Conservation (phyloP, 179 eudicot genomes). For the Silene noctiflora region DNA sequence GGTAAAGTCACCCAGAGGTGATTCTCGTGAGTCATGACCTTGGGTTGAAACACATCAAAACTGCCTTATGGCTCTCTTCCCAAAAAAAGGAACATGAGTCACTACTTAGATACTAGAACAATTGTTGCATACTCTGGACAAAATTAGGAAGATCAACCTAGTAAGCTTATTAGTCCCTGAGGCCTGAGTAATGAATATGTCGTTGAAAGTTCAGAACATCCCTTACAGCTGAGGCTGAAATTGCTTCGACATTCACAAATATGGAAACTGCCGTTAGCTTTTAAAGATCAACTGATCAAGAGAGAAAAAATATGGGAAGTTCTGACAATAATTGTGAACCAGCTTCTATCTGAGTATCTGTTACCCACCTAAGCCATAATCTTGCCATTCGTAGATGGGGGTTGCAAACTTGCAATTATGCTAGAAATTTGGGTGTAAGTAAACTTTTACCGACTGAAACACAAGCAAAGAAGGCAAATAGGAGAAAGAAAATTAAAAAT, state of each 20-base stretch:
- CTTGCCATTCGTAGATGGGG: neutral
- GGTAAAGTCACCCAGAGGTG: neutral
- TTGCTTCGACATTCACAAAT: too few species aligned
- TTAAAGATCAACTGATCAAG: too few species aligned
- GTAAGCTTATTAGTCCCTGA: neutral
- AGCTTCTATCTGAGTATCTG: neutral
- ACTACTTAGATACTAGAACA: neutral
- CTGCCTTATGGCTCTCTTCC: neutral
- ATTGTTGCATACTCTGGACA: neutral
- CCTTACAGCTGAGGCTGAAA: neutral
- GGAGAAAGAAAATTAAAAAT: conserved; percentile 1
- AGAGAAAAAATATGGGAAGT: too few species aligned
- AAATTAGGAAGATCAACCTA: neutral
- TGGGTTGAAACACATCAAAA: neutral
- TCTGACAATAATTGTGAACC: too few species aligned
- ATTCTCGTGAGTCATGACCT: neutral
- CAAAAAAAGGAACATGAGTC: neutral
- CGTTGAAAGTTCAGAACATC: neutral
- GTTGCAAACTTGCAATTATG: neutral
- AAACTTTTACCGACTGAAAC: neutral
- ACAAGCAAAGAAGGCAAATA: neutral
- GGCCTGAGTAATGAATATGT: neutral
- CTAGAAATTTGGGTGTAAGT: neutral
- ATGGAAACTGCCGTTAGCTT: too few species aligned
- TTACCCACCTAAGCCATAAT: neutral